These are phyloP conservation scores for Phaeodactylum tricornutum DNA, from an alignment of 108 stramenopile species.

Conservation along the genomic window DNA sequence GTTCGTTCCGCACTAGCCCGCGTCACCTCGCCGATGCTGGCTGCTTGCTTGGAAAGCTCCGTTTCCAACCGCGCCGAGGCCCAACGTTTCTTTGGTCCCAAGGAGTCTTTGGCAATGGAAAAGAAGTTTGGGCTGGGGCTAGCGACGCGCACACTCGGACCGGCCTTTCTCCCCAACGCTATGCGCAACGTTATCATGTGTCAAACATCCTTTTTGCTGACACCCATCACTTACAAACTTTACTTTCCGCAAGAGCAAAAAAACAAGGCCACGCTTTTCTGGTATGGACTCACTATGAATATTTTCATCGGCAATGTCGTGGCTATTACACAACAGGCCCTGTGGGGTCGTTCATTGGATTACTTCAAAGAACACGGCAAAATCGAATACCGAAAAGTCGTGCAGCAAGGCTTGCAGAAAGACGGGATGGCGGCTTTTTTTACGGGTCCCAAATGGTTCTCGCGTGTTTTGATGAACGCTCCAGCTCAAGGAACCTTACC, in stretches of 20 bases:
- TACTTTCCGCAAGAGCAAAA: constrained; percentile 71
- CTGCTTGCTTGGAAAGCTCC: constrained; percentile 40
- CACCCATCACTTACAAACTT: constrained; percentile 53
- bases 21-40: constrained; percentile 38
- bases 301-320: constrained; percentile 55
- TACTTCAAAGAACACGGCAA: constrained; percentile 14
- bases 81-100: constrained; percentile 53
- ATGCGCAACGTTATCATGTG: constrained; percentile 46
- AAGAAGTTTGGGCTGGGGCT: constrained; percentile 17
- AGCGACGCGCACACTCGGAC: constrained; percentile 4
- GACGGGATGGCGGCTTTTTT: constrained; percentile 68
- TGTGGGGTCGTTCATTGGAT: constrained; percentile 65
- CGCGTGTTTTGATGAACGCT: constrained; percentile 73
- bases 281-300: constrained; percentile 64
- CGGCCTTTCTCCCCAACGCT: constrained; percentile 12
- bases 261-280: constrained; percentile 41
- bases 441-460: constrained; percentile 58
- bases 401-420: constrained; percentile 25
- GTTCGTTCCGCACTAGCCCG: constrained; percentile 13
- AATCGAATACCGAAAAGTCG: constrained; percentile 36
- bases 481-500: constrained; percentile 58
- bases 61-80: constrained; percentile 71
- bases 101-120: constrained; percentile 36
- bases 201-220: constrained; percentile 48
- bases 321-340: constrained; percentile 72